Base-by-base conservation (phyloP, 1,284 basidiomycete genomes). In the Puccinia novopanici region DNA sequence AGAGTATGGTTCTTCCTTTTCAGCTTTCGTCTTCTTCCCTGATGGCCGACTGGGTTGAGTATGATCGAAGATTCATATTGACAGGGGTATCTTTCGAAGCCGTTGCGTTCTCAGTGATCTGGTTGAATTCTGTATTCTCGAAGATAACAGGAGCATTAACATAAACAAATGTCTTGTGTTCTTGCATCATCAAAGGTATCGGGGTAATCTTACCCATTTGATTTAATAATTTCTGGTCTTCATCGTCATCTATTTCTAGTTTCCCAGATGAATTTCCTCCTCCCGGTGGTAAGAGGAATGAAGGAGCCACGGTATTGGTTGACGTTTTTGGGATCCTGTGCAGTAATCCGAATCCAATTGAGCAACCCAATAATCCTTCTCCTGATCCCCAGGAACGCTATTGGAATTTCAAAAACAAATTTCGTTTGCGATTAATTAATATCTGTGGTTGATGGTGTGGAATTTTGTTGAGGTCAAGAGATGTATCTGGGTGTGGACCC, bases 351-450 rank as follows among this genome's bases (percentile, higher is more conserved):
- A 88, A 89, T 8, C 88, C 95, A 81, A 97, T 95, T 42, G 96
- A 92, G 84, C 95, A 97, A 70, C 95, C 95, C 24, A 98, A 88
- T 42, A 98, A 88, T 0, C 95, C 95, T 84, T 95, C 94, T 12
- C 95, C 95, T 42, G 78, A 74, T 67, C 94, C 95, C 95, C 95
- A 98, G 83, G 95, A 92, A 80, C 93, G 89, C 76, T 78, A n/a
- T 24, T 22, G 54, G 24, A 10, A 42, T 37, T n/a, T 3, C 6
- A 54, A 54, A 54, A 71, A 34, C 15, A 4, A 27, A 24, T 30
- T 0, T 37, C 22, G 13, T 30, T 22, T 34, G 45, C 61, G 52
- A 54, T 59, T 67, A 19, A 45, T 70, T 70, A 52, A 34, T 37
- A 45, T 70, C n/a, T 42, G 8, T 34, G 42, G 45, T 59, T 70